Evolutionary conservation across 2,329 filamentous ascomycete species (phyloP), one percentile per base, ranked within the genome.

Genomic region (Thermoascus crustaceus): DNA sequence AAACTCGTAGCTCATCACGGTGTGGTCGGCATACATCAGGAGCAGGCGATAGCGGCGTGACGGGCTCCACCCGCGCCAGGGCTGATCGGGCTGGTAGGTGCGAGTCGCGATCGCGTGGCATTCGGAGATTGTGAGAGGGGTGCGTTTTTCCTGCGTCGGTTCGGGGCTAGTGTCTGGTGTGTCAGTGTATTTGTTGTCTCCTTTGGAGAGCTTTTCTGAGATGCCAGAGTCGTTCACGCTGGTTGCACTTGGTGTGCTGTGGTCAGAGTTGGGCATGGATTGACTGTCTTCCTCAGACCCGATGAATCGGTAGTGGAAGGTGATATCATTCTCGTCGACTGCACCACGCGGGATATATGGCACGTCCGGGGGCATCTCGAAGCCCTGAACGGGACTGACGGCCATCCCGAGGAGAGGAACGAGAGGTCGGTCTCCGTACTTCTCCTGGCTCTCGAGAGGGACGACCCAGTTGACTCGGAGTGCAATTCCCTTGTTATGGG

Each of bases 1-100:
- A 22, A 80, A 61, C 57, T 80, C 76, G 55, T 78, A 81, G 39
- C 67, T 73, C 57, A 78, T 52, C 5, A 79, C 59, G 0, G 69
- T 69, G 42, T 75, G 67, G 50, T 80, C 71, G 10, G 54, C 56
- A 50, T 71, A 80, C 40, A 68, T 67, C 48, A 81, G 55, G 42
- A 81, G 52, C 13, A 81, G 43, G 18, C 77, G 53, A 42, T 69
- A 70, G 29, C 60, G 58, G 13, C 67, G 63, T 10, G 60, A 66
- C 13, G 55, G 54, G 27, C 63, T 59, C 32, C 50, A 54, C 9
- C 61, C 57, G 25, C 60, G 58, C 60, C 64, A 67, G 26, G 31
- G 30, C 38, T 63, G 58, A 8, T 52, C 44, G 5, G 59, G 57
- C n/a, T 52, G 47, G 20, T 60, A 54, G 30, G 42, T 45, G 5